Evolutionary conservation across 2,329 filamentous ascomycete genomes (phyloP).

Genomic region (Alternaria hordeiaustralica): DNA sequence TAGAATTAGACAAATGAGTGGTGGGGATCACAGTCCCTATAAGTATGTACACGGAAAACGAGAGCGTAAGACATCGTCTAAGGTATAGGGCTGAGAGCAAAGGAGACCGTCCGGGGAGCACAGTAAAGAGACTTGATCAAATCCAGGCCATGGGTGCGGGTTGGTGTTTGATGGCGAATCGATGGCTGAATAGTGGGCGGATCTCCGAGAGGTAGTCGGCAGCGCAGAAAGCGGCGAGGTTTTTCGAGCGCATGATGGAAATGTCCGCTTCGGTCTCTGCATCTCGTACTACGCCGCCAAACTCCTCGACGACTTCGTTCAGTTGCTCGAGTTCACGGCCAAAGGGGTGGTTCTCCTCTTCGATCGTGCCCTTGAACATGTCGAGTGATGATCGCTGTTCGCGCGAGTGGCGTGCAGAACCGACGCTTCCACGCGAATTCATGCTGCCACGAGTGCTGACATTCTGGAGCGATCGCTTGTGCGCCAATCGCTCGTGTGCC

Average conservation of each 20-base stretch:
- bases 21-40: conserved; percentile 7
- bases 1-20: conserved; percentile 28
- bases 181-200: conserved; percentile 60
- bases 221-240: conserved; percentile 75
- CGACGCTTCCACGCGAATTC: conserved; percentile 52
- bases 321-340: conserved; percentile 90
- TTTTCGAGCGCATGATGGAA: conserved; percentile 70
- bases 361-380: conserved; percentile 48
- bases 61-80: conserved; percentile 20
- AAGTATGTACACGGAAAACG: conserved; percentile 28
- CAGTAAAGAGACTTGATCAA: conserved; percentile 19
- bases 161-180: conserved; percentile 28
- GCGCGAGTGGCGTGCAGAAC: conserved; percentile 61
- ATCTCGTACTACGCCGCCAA: conserved; percentile 65
- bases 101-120: conserved; percentile 6
- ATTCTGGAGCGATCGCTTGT: conserved; percentile 66
- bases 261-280: conserved; percentile 77
- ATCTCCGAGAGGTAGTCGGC: conserved; percentile 87
- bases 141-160: conserved; percentile 46
- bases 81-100: conserved; percentile 14
- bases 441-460: conserved; percentile 30
- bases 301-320: conserved; percentile 91
- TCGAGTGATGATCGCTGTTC: conserved; percentile 60
- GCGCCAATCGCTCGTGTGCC: conserved; percentile 76
- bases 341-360: conserved; percentile 71